Evolutionary conservation across 2,329 filamentous ascomycete species (phyloP), one percentile per base, ranked within the genome.

Genomic region (Hymenoscyphus fructigenus): DNA sequence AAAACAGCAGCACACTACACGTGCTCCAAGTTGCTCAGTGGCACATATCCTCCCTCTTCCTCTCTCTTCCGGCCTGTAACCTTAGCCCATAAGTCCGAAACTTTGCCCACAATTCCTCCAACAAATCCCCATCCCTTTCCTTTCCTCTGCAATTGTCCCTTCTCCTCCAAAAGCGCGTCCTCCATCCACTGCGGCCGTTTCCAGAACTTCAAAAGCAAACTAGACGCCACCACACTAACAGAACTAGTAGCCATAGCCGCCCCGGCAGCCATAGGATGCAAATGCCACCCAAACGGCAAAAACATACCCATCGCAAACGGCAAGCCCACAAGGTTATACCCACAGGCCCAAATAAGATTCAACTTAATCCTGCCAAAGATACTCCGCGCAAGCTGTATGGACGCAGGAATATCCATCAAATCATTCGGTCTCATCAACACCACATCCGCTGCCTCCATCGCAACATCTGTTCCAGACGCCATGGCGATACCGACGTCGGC

Each of bases 261-360:
- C 23, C 93, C 93, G 1, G 95, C 95, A 59, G 93, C 93, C 89
- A 98, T 94, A 28, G 95, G 93, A 71, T 96, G 95, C 69, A 98
- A 82, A 73, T 93, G 89, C 66, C 91, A 86, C 36, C 94, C 95
- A 70, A 97, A 87, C 0, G 95, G 94, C 4, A 99, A 82, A 81
- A 98, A 96, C 72, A 98, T 80, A 28, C 95, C 95, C 95, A 98
- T 98, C 50, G 95, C 95, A 72, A 99, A 96, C 2, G 95, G 95
- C 15, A 99, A 83, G 1, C 95, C 95, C 66, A 98, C 80, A 59
- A 92, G 68, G 77, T 99, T 99, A 84, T 99, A 99, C 68, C 92
- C 80, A 76, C 93, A 98, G 0, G 93, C 93, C 91, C 95, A 97
- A 2, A 88, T 82, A 2, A 99, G 84, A 77, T 99, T 99, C 71